These are phyloP conservation scores for Talaromyces stipitatus DNA, from an alignment of 495 filamentous ascomycete species.

Conservation along the genomic window DNA sequence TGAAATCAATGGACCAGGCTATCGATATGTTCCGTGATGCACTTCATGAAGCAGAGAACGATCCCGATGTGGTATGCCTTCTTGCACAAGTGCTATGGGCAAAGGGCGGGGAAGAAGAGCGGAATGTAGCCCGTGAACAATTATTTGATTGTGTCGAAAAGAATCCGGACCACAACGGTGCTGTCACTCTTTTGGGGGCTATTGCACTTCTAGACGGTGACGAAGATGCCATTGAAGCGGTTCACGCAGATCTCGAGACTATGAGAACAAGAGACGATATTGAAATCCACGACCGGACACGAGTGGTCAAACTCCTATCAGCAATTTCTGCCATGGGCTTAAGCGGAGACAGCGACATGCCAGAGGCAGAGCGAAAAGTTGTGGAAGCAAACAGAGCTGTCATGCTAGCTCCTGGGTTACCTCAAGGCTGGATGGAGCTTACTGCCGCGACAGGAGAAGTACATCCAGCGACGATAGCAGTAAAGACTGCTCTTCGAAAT, in stretches of 20 bases:
- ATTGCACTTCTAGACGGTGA: constrained; percentile 77
- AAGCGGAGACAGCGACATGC: constrained; percentile 20
- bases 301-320: constrained; percentile 49
- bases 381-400: constrained; percentile 60
- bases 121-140: constrained; percentile 67
- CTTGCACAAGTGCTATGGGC: constrained; percentile 90
- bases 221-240: constrained; percentile 68
- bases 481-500: constrained; percentile 64
- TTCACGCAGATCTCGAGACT: constrained; percentile 64
- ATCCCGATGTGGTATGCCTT: constrained; percentile 81
- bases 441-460: constrained; percentile 45
- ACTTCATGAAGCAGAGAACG: constrained; percentile 65
- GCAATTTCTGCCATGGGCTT: constrained; percentile 44
- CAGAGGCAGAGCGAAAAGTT: constrained; percentile 30
- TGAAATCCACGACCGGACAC: constrained; percentile 34
- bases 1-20: constrained; percentile 51
- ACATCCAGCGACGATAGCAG: constrained; percentile 70
- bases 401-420: constrained; percentile 67
- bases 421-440: constrained; percentile 71
- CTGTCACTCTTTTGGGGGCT: constrained; percentile 69
- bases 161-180: constrained; percentile 64
- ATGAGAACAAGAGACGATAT: constrained; percentile 58
- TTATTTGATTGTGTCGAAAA: constrained; percentile 70
- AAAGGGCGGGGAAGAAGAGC: constrained; percentile 67
- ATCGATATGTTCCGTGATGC: constrained; percentile 76